Conservation (phyloP, 1,284 basidiomycete genomes). For the Caloboletus firmus region DNA sequence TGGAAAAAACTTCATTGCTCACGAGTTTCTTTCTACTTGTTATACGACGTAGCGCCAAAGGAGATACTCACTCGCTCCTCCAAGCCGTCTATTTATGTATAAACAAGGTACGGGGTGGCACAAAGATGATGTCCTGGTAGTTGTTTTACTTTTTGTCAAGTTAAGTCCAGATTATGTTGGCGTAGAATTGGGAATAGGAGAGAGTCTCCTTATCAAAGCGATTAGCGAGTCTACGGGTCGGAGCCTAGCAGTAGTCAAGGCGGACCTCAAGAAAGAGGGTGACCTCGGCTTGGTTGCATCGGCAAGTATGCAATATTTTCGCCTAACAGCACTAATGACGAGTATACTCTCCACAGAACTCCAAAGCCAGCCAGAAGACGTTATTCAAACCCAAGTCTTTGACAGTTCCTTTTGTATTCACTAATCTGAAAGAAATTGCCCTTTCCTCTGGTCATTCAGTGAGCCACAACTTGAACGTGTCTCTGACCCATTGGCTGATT, state of each 20-base stretch:
- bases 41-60: constrained; percentile 77
- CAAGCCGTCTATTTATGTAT: constrained; percentile 96
- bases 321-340: not conserved
- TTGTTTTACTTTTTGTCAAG: constrained; percentile 41
- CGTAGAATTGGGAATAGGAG: constrained; percentile 95
- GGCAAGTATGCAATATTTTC: constrained; percentile 43
- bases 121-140: not conserved
- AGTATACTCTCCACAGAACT: constrained; percentile 55
- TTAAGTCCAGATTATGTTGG: constrained; percentile 96
- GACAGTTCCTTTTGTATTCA: constrained; percentile 87
- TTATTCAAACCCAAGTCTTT: constrained; percentile 93
- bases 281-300: constrained; percentile 96
- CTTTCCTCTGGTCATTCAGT: constrained; percentile 82
- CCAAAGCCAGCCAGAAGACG: constrained; percentile 91
- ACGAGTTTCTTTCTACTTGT: constrained; percentile 90
- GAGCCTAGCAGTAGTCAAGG: constrained; percentile 79
- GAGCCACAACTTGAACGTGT: constrained; percentile 17
- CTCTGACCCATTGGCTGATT: constrained; percentile 3
- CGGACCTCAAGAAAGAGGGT: constrained; percentile 91
- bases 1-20: constrained; percentile 89
- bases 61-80: constrained; percentile 71
- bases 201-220: constrained; percentile 92
- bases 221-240: constrained; percentile 95
- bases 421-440: constrained; percentile 84
- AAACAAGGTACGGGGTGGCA: constrained; percentile 69